Evolutionary conservation across 352 stramenopile genomes (phyloP).

Genomic region (Pythium sp.): DNA sequence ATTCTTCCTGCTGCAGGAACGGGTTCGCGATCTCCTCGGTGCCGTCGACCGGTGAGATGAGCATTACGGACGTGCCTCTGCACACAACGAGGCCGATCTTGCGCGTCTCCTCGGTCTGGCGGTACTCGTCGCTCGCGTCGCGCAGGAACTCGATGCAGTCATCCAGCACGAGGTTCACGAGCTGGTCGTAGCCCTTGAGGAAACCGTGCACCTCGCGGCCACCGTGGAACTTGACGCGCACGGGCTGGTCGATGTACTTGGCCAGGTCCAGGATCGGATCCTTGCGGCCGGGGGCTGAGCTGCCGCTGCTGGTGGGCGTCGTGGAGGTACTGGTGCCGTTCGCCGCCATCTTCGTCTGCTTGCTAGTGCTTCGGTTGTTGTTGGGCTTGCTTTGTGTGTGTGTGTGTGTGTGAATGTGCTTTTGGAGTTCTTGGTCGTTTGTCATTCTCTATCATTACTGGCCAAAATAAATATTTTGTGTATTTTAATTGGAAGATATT

Average conservation of each 20-base stretch:
- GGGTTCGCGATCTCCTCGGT: constrained; percentile 92
- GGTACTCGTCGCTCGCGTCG: constrained; percentile 89
- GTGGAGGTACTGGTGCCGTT: constrained; percentile 35
- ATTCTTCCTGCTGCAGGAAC: constrained; percentile 86
- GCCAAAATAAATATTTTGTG: not conserved
- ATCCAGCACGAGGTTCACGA: constrained; percentile 97
- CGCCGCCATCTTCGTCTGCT: constrained; percentile 44
- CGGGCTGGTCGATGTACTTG: constrained; percentile 94
- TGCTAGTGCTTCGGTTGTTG: not conserved
- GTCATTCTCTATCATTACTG: not conserved
- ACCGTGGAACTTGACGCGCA: constrained; percentile 95
- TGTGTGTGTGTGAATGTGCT: not conserved
- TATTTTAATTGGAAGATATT: not conserved
- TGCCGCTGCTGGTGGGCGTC: constrained; percentile 9
- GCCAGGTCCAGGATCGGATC: constrained; percentile 93
- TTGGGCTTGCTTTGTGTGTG: constrained; percentile 1
- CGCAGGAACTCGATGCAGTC: constrained; percentile 95
- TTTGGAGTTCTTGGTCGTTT: constrained; percentile 6
- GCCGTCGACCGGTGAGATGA: constrained; percentile 90
- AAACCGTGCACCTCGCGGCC: constrained; percentile 90
- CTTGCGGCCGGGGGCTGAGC: constrained; percentile 28
- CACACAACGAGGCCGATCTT: constrained; percentile 94
- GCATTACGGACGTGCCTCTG: constrained; percentile 89
- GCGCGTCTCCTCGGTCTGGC: constrained; percentile 88
- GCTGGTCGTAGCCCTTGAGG: constrained; percentile 95